These are phyloP conservation scores for Phlebiopsis flavidoalba DNA, from an alignment of 768 basidiomycete species.

Conservation along the genomic window DNA sequence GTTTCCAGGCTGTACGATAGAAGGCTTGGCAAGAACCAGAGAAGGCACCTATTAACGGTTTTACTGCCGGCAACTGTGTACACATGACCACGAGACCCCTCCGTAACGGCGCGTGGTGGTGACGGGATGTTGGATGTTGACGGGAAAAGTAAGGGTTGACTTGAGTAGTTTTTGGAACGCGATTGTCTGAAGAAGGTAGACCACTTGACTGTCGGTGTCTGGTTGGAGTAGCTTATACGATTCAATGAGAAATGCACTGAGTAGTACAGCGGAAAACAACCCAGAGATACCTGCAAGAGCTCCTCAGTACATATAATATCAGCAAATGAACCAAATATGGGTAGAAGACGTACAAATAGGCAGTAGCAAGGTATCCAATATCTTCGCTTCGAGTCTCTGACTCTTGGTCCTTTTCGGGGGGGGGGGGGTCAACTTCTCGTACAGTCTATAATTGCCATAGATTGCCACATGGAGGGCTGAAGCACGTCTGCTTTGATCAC, in stretches of 20 bases:
- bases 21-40: background rate
- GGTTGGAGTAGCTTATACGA: too few species aligned
- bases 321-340: background rate
- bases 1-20: background rate
- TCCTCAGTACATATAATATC: background rate
- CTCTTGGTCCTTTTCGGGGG: too few species aligned
- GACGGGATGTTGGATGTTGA: too few species aligned
- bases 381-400: conserved; percentile 6
- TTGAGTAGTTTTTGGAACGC: too few species aligned
- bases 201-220: too few species aligned
- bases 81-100: too few species aligned
- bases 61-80: too few species aligned
- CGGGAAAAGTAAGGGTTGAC: too few species aligned
- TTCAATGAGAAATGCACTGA: too few species aligned
- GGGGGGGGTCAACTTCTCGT: background rate
- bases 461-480: background rate
- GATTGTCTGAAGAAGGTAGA: too few species aligned
- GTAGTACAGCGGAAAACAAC: background rate
- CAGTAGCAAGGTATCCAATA: conserved; percentile 4
- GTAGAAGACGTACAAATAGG: conserved; percentile 1
- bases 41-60: background rate
- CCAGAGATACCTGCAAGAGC: background rate
- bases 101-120: too few species aligned
- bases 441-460: conserved; percentile 3
- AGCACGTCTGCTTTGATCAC: too few species aligned